These are phyloP conservation scores for Gnomoniopsis sp. DNA, from an alignment of 2,329 filamentous ascomycete species.

Conservation along the genomic window DNA sequence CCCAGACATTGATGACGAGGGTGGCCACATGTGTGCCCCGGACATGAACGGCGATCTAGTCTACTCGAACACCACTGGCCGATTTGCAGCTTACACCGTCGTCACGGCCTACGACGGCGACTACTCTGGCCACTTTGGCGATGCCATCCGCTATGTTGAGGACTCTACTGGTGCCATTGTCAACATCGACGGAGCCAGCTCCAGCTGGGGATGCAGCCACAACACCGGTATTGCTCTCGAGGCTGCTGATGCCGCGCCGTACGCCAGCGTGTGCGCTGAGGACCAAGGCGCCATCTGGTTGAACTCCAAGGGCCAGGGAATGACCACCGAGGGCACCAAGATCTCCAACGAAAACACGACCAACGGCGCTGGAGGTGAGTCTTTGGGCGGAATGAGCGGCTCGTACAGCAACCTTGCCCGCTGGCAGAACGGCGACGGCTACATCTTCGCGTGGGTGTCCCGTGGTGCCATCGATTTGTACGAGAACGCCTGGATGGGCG, in stretches of 20 bases:
- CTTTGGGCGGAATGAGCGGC: constrained; percentile 61
- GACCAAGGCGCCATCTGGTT: constrained; percentile 64
- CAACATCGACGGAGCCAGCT: constrained; percentile 49
- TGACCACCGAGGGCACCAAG: constrained; percentile 51
- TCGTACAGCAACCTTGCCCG: constrained; percentile 56
- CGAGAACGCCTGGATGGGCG: constrained; percentile 55
- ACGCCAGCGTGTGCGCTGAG: constrained; percentile 57
- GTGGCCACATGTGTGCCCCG: constrained; percentile 44
- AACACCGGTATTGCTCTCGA: constrained; percentile 64
- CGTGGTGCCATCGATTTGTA: constrained; percentile 54
- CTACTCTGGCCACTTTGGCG: constrained; percentile 56
- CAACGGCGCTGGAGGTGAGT: constrained; percentile 55
- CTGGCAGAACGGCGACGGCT: constrained; percentile 47
- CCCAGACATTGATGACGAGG: constrained; percentile 44
- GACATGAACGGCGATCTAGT: constrained; percentile 62
- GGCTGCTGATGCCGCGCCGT: constrained; percentile 54
- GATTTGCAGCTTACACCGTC: constrained; percentile 62
- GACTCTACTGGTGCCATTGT: constrained; percentile 46
- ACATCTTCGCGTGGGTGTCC: constrained; percentile 62
- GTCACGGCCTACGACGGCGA: constrained; percentile 54
- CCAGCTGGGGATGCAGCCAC: constrained; percentile 59
- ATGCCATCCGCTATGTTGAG: constrained; percentile 42
- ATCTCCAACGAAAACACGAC: constrained; percentile 61
- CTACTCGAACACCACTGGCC: constrained; percentile 50
- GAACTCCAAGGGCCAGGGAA: constrained; percentile 56